Evolutionary conservation across 495 filamentous ascomycete species (phyloP).

Genomic region (Thozetella sp.): DNA sequence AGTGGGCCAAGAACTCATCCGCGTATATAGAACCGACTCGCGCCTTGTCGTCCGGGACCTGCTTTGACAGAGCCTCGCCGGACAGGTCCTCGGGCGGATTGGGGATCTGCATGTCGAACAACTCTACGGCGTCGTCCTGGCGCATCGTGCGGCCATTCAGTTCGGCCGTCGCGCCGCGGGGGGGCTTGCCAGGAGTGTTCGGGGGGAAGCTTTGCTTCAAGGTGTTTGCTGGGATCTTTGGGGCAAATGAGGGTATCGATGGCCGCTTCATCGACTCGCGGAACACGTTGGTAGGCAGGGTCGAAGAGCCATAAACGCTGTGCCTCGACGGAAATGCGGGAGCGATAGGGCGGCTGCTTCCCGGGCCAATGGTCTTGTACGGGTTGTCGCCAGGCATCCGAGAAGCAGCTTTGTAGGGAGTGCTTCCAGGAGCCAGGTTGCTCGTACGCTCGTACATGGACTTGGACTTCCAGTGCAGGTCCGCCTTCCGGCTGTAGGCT

Average conservation of each 20-base stretch:
- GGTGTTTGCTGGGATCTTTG: slow-evolving; percentile 26
- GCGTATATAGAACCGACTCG: slow-evolving; percentile 46
- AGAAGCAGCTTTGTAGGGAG: slow-evolving; percentile 6
- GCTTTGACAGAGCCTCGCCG: slow-evolving; percentile 43
- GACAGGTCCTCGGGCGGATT: slow-evolving; percentile 44
- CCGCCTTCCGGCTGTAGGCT: neutral
- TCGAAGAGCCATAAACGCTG: slow-evolving; percentile 8
- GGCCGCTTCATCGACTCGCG: slow-evolving; percentile 35
- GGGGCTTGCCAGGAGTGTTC: slow-evolving; percentile 24
- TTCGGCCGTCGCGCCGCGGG: slow-evolving; percentile 24
- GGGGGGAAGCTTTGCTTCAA: slow-evolving; percentile 35
- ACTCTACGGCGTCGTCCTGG: slow-evolving; percentile 34
- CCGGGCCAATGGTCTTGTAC: slow-evolving; percentile 15
- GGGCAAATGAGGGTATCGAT: slow-evolving; percentile 32
- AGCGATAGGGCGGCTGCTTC: neutral
- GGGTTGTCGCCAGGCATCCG: slow-evolving; percentile 35
- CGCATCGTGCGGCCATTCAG: slow-evolving; percentile 32
- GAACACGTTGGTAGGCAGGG: slow-evolving; percentile 35
- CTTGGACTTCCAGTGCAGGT: neutral
- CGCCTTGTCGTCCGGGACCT: slow-evolving; percentile 41
- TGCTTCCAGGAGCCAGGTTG: neutral
- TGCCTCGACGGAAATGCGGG: neutral
- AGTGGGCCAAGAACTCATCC: slow-evolving; percentile 48
- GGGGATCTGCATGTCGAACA: slow-evolving; percentile 48
- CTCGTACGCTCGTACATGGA: slow-evolving; percentile 1